Base-by-base conservation (phyloP, 768 basidiomycete genomes). In the Trametes coccinea region DNA sequence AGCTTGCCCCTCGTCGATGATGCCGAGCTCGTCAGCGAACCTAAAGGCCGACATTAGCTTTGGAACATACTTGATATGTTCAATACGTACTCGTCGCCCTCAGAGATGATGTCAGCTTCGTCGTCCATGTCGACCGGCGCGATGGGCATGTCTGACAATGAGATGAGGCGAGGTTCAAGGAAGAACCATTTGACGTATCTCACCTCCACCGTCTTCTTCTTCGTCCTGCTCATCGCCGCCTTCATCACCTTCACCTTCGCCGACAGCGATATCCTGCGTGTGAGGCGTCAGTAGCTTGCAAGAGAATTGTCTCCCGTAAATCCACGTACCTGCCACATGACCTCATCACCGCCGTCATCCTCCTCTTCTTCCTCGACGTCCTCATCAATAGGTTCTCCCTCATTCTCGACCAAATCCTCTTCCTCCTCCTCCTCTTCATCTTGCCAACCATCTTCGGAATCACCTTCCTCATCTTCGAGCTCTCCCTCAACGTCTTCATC, bases 401-500 rank as follows among this genome's bases (percentile, higher is more conserved):
- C 81, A 31, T 85, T 84, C 44, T 72, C 74, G 5, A 77, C 79
- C 4, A 77, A 72, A 49, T 78, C 82, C 52, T 86, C 89, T 44
- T 88, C 87, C 0, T 87, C 88, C 47, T 88, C 87, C 0, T 87
- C 88, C n/a, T 86, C 87, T 31, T 79, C 82, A 61, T 82, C 82
- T 13, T 79, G 78, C 84, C 90, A 92, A 34, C 73, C 82, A 58
- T 84, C 86, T 52, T 79, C 84, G 17, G 82, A 82, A 43, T 82
- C 84, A 37, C 79, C 84, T 6, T 78, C 77, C 33, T 79, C 89
- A 37, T 86, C 88, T 51, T 85, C 89, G 37, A 84, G 84, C 17
- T 84, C 89, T 46, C 84, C 89, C 44, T 84, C 88, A 34, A 83
- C 86, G 3, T 83, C 88, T 6, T 89, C 89, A 22, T 86, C 90